Conservation (phyloP, 345 rosid genomes). For the Citrus mangshanensis region DNA sequence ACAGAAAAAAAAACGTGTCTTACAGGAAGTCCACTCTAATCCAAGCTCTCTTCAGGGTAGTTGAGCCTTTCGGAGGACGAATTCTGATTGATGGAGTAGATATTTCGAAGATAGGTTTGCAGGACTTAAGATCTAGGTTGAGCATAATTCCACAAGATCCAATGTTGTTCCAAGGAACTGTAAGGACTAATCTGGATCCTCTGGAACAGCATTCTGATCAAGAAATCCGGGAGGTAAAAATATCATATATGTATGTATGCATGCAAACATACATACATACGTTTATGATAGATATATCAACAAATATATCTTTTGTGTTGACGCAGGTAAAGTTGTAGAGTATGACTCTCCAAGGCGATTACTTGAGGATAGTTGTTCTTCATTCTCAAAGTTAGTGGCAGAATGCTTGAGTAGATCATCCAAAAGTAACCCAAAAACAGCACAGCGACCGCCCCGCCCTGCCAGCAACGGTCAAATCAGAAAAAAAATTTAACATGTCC, state of each 20-base stretch:
- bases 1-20: too few species aligned
- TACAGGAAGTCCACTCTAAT: conserved; percentile 85
- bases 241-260: not conserved
- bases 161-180: conserved; percentile 76
- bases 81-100: conserved; percentile 74
- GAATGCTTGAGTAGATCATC: conserved; percentile 61
- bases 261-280: too few species aligned
- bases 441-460: too few species aligned
- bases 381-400: conserved; percentile 49
- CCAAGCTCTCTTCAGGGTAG: conserved; percentile 77
- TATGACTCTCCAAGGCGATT: conserved; percentile 40
- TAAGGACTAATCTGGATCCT: conserved; percentile 82
- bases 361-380: conserved; percentile 53
- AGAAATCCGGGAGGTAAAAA: conserved; percentile 65
- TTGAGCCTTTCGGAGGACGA: conserved; percentile 71
- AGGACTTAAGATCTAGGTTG: conserved; percentile 72
- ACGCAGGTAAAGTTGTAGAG: conserved; percentile 49
- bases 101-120: conserved; percentile 64
- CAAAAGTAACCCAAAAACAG: conserved; percentile 9
- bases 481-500: too few species aligned
- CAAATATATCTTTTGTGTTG: conserved; percentile 31
- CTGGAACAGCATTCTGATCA: conserved; percentile 64
- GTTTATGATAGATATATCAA: conserved; percentile 10
- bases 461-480: too few species aligned
- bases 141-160: conserved; percentile 91